A percentile compares a stretch with the other conserved stretches of the same genome.
Evolutionary conservation across 2,329 filamentous ascomycete species (phyloP).

Genomic region (Fonsecaea nubica): DNA sequence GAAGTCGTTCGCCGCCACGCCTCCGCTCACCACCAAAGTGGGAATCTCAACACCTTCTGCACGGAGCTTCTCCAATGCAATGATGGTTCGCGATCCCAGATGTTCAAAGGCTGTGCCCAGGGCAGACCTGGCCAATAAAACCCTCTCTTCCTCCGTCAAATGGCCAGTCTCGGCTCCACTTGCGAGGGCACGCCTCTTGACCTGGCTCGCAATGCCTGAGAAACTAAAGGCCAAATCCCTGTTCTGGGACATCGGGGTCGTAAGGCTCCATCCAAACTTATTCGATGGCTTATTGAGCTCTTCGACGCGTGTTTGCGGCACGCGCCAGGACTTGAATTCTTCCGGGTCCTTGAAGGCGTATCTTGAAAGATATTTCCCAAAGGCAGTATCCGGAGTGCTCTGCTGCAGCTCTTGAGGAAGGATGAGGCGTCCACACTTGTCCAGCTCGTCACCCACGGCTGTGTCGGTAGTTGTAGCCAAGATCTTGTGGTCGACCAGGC

Average conservation of each 20-base stretch:
- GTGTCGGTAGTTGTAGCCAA: slow-evolving; percentile 77
- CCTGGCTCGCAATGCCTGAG: slow-evolving; percentile 70
- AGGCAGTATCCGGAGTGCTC: slow-evolving; percentile 70
- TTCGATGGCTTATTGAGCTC: slow-evolving; percentile 56
- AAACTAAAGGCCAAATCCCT: slow-evolving; percentile 73
- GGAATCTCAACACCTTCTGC: slow-evolving; percentile 47
- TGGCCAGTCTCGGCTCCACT: slow-evolving; percentile 43
- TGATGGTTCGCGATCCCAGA: slow-evolving; percentile 73
- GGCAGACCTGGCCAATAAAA: slow-evolving; percentile 71
- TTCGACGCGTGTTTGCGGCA: slow-evolving; percentile 64
- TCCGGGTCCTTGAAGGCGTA: slow-evolving; percentile 71
- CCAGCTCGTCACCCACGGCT: slow-evolving; percentile 87
- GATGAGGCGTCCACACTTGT: slow-evolving; percentile 81
- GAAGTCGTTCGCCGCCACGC: slow-evolving; percentile 85
- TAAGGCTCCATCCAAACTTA: slow-evolving; percentile 71
- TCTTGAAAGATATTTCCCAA: slow-evolving; percentile 76
- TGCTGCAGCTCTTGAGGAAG: slow-evolving; percentile 68
- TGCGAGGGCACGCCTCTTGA: slow-evolving; percentile 57
- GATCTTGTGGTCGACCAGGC: slow-evolving; percentile 72
- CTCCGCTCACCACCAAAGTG: slow-evolving; percentile 83
- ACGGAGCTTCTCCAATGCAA: slow-evolving; percentile 64
- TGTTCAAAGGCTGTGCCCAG: slow-evolving; percentile 90
- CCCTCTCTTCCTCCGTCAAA: slow-evolving; percentile 64
- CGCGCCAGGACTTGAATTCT: slow-evolving; percentile 57
- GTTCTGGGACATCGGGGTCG: slow-evolving; percentile 69